Conservation (phyloP, 2,329 filamentous ascomycete genomes). For the Fusarium pseudocircinatum region DNA sequence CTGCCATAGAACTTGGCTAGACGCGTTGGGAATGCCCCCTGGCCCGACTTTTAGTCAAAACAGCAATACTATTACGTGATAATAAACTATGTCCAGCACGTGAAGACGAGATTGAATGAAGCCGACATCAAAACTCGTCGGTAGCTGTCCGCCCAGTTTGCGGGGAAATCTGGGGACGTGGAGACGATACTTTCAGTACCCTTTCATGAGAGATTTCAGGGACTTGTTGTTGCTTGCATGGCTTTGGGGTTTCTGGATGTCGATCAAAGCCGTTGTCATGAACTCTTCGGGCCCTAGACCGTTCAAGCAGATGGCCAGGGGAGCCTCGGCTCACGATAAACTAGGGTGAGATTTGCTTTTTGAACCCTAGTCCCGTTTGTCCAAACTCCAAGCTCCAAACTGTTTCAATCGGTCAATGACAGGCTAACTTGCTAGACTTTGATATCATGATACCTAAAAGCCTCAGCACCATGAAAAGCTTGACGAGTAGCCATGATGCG, state of each 20-base stretch:
- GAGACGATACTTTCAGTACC: slow-evolving; percentile 21
- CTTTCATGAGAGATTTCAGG: slow-evolving; percentile 13
- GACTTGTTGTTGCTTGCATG: background rate
- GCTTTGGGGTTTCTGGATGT: slow-evolving; percentile 12
- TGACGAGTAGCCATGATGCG: slow-evolving; percentile 6
- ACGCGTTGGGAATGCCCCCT: slow-evolving; percentile 21
- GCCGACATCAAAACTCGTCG: slow-evolving; percentile 16
- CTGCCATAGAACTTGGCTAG: slow-evolving; percentile 26
- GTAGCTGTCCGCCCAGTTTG: slow-evolving; percentile 31
- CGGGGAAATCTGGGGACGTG: slow-evolving; percentile 43
- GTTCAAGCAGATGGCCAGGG: background rate
- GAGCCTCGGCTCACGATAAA: slow-evolving; percentile 15
- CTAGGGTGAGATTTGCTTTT: slow-evolving; percentile 28
- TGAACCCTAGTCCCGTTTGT: slow-evolving; percentile 1
- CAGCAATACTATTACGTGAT: slow-evolving; percentile 40
- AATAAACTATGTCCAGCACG: slow-evolving; percentile 29
- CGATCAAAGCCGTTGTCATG: slow-evolving; percentile 22
- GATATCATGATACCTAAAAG: background rate
- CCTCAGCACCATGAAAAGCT: background rate
- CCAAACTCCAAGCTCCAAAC: slow-evolving; percentile 3
- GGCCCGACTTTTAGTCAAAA: slow-evolving; percentile 40
- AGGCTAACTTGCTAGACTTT: background rate
- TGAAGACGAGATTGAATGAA: slow-evolving; percentile 32
- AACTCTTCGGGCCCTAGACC: slow-evolving; percentile 10
- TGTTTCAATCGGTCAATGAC: background rate